A percentile compares a stretch with the other conserved stretches of the same genome.
Evolutionary conservation across 495 filamentous ascomycete genomes (phyloP).

Genomic region (Aspergillus baeticus): DNA sequence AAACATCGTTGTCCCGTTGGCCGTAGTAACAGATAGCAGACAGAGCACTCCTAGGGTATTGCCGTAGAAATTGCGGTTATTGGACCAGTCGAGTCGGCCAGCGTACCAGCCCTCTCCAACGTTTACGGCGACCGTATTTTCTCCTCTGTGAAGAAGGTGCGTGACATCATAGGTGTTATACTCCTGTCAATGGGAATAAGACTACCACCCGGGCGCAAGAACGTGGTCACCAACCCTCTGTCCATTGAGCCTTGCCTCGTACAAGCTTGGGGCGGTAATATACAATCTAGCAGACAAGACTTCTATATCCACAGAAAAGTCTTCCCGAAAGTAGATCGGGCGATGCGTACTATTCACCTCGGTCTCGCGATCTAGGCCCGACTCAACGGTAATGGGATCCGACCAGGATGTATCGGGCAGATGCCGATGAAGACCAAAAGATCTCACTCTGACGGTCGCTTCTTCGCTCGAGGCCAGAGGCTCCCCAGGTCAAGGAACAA

Average conservation of each 20-base stretch:
- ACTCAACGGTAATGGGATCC: conserved; percentile 7
- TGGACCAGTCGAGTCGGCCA: conserved; percentile 35
- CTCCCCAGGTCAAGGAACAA: conserved; percentile 11
- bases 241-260: conserved; percentile 4
- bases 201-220: conserved; percentile 45
- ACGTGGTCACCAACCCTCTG: not conserved
- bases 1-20: conserved; percentile 40
- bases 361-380: conserved; percentile 5
- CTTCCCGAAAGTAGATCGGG: conserved; percentile 6
- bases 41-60: conserved; percentile 40
- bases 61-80: conserved; percentile 35
- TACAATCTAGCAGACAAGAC: not conserved
- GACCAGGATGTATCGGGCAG: conserved; percentile 15
- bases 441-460: conserved; percentile 12
- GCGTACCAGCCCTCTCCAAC: conserved; percentile 55
- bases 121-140: conserved; percentile 43
- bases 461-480: conserved; percentile 12
- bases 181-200: conserved; percentile 40
- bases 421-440: not conserved
- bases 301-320: not conserved
- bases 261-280: not conserved
- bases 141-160: conserved; percentile 25
- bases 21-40: conserved; percentile 35
- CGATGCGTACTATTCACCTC: conserved; percentile 1
- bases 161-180: conserved; percentile 54